Base-by-base conservation (phyloP, 306 rosid genomes). In the Cajanus cajan region DNA sequence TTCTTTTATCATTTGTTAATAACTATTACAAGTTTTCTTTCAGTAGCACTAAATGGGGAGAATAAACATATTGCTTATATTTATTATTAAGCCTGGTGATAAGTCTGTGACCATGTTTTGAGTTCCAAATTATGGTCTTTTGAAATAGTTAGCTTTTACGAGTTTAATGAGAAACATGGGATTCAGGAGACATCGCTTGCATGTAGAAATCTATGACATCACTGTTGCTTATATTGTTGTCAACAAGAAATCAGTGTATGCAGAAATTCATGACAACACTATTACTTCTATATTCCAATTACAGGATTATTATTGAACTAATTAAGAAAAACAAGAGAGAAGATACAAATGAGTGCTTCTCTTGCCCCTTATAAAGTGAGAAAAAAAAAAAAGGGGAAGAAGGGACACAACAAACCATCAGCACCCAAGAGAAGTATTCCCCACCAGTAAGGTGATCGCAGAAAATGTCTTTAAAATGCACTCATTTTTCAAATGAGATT, bases 381-480 rank as follows among this genome's bases (percentile, higher is more conserved):
- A 12, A 34, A 51, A 21, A 22, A 52, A 18, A 21, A 18, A n/a
- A n/a, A n/a, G n/a, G n/a, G 11, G 11, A 13, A 13, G 47, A 12
- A 37, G 25, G 45, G 25, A 64, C 31, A 36, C 18, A 34, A 33
- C 40, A 37, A 14, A 51, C 54, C 21, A 41, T 37, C 31, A 1
- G 11, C 11, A 5, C n/a, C 40, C 21, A 70, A 70, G 8, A n/a
- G 1, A 47, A 70, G 31, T 18, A 14, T 50, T 33, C 33, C 18
- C 8, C 76, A 16, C 63, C 2, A 4, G 50, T 51, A 54, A 71
- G 45, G 76, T 25, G 47, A 33, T 11, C 44, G 50, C 34, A 33
- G 76, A 50, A 70, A 70, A 48, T 71, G 33, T 6, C 21, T 33
- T 70, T 70, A 34, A 70, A 48, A 4, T 73, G 14, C 50, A 54